phyloP scores from a whole-genome alignment of 306 rosid species.

The Potentilla sterilis region DNA sequence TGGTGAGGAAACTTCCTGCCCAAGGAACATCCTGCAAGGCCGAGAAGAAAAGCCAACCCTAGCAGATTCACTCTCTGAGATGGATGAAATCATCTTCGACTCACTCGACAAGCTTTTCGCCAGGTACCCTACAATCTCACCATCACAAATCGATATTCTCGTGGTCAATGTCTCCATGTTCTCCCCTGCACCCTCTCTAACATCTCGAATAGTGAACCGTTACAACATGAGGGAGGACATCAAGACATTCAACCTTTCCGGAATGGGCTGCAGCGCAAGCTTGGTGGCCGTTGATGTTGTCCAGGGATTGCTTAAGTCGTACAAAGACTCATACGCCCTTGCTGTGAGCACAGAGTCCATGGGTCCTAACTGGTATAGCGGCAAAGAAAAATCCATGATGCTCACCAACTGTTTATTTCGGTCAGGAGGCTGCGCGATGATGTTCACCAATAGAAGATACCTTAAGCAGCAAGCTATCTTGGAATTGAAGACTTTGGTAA shows the following conservation, averaged over 20 bases:
- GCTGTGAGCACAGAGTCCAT: conserved; percentile 83
- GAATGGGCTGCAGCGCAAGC: conserved; percentile 93
- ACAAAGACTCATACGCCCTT: conserved; percentile 44
- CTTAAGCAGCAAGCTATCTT: conserved; percentile 47
- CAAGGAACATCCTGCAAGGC: conserved; percentile 54
- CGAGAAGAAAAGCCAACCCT: conserved; percentile 41
- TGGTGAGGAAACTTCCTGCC: conserved; percentile 75
- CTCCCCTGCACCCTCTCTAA: conserved; percentile 68
- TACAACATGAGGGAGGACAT: conserved; percentile 78
- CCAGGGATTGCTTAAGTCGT: conserved; percentile 52
- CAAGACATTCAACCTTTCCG: conserved; percentile 64
- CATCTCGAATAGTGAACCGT: conserved; percentile 61
- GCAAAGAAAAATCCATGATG: conserved; percentile 66
- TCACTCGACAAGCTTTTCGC: conserved; percentile 66
- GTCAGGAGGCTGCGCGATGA: conserved; percentile 70
- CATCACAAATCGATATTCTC: conserved; percentile 59
- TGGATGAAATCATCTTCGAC: conserved; percentile 63
- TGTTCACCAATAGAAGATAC: conserved; percentile 56
- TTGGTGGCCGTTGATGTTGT: conserved; percentile 69
- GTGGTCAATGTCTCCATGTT: conserved; percentile 81
- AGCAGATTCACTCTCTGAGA: conserved; percentile 48
- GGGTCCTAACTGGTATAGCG: conserved; percentile 75
- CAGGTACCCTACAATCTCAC: conserved; percentile 39
- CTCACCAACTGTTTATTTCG: conserved; percentile 81
- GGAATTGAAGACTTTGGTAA: conserved; percentile 53